Conservation (phyloP, 352 stramenopile species). For the Blastocystis hominis region DNA sequence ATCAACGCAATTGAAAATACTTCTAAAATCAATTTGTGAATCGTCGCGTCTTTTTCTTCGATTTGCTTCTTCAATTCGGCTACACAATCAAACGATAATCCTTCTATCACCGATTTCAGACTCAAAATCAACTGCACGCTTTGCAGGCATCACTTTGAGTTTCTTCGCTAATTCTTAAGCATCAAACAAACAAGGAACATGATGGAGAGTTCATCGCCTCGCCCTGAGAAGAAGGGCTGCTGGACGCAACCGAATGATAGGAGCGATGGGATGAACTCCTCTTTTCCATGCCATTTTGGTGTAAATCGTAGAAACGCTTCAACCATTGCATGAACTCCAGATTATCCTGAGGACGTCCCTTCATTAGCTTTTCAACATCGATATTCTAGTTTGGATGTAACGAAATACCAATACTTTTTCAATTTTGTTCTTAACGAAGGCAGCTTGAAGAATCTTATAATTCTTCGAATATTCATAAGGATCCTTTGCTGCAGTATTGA, state of each 20-base stretch:
- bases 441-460: conserved; percentile 97
- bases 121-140: not conserved
- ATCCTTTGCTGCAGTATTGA: conserved; percentile 90
- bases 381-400: conserved; percentile 71
- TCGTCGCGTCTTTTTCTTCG: conserved; percentile 65
- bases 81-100: conserved; percentile 59
- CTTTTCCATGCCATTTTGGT: conserved; percentile 61
- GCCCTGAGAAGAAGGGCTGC: not conserved
- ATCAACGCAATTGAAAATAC: not conserved
- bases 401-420: conserved; percentile 65
- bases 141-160: not conserved
- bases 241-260: not conserved
- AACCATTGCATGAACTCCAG: conserved; percentile 99
- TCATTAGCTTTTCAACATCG: conserved; percentile 90
- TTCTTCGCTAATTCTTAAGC: not conserved
- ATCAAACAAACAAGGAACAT: not conserved
- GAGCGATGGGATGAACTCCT: not conserved
- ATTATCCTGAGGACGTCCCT: conserved; percentile 98
- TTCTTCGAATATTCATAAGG: conserved; percentile 97
- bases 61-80: conserved; percentile 69
- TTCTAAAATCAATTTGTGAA: not conserved
- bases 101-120: conserved; percentile 41
- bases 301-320: conserved; percentile 79
- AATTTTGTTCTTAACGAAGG: conserved; percentile 87
- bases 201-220: not conserved